Evolutionary conservation across 371 early-diverging fungal genomes (phyloP).

Genomic region (Circinella umbellata): DNA sequence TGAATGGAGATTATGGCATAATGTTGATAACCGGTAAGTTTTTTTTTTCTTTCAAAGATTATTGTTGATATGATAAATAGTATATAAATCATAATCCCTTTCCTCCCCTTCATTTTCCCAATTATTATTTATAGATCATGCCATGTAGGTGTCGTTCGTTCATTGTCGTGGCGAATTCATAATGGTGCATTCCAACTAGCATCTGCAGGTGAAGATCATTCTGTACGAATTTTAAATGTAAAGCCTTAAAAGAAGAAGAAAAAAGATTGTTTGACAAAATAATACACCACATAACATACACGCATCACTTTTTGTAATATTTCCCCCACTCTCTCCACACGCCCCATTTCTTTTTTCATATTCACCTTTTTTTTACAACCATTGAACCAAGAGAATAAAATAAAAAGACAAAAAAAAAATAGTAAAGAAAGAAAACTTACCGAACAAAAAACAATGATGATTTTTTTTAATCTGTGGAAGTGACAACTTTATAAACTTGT

Average conservation of each 20-base stretch:
- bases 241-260: constrained; percentile 24
- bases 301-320: neutral
- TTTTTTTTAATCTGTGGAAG: constrained; percentile 13
- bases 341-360: no score
- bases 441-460: no score
- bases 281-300: no score
- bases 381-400: no score
- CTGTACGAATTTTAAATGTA: constrained; percentile 72
- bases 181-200: constrained; percentile 58
- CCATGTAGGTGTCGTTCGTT: constrained; percentile 69
- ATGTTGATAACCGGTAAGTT: constrained; percentile 54
- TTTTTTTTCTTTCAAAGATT: neutral
- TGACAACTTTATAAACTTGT: constrained; percentile 7
- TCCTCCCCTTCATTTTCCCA: neutral
- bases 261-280: no score
- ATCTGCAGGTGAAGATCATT: constrained; percentile 75
- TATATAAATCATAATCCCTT: neutral
- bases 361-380: no score
- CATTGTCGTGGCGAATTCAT: constrained; percentile 65
- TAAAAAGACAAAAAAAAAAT: no score
- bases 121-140: constrained; percentile 37
- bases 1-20: constrained; percentile 48
- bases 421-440: no score
- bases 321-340: neutral
- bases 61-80: no score